phyloP scores from a whole-genome alignment of 208 protist genomes.

The Crithidia bombi region DNA sequence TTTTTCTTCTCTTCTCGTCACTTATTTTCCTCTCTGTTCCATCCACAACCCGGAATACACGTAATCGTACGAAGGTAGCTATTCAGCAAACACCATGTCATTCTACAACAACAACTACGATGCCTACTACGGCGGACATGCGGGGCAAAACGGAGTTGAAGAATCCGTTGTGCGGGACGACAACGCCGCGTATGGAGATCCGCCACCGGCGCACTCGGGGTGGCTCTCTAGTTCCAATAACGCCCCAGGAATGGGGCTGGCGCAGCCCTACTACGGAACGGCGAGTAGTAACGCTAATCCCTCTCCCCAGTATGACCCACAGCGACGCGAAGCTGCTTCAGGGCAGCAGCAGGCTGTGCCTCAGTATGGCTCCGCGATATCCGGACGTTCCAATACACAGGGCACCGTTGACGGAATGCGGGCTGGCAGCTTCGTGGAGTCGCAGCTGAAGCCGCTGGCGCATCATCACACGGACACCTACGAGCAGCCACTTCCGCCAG shows the following conservation, averaged over 20 bases:
- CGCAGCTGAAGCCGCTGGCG: not conserved
- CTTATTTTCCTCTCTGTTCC: not conserved
- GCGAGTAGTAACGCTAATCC: not conserved
- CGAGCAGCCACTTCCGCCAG: constrained; percentile 40
- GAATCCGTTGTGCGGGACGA: constrained; percentile 6
- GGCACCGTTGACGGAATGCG: not conserved
- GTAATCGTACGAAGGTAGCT: not conserved
- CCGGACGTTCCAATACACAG: constrained; percentile 1
- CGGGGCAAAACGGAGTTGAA: constrained; percentile 2
- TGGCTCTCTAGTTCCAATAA: constrained; percentile 2
- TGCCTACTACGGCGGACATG: not conserved
- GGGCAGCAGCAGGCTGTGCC: not conserved
- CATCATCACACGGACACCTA: constrained; percentile 36
- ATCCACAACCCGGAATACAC: not conserved
- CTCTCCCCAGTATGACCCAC: not conserved
- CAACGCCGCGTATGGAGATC: constrained; percentile 12
- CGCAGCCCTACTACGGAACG: not conserved
- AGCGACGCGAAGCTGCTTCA: not conserved
- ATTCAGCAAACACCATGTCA: constrained; percentile 11
- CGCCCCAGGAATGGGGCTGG: not conserved
- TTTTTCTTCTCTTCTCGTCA: constrained; percentile 4
- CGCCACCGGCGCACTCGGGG: constrained; percentile 3
- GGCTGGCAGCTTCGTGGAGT: constrained; percentile 9
- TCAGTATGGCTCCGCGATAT: constrained; percentile 13
- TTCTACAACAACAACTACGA: constrained; percentile 10